Evolutionary conservation across 2,329 filamentous ascomycete genomes (phyloP).

Genomic region (Neurospora sp.): DNA sequence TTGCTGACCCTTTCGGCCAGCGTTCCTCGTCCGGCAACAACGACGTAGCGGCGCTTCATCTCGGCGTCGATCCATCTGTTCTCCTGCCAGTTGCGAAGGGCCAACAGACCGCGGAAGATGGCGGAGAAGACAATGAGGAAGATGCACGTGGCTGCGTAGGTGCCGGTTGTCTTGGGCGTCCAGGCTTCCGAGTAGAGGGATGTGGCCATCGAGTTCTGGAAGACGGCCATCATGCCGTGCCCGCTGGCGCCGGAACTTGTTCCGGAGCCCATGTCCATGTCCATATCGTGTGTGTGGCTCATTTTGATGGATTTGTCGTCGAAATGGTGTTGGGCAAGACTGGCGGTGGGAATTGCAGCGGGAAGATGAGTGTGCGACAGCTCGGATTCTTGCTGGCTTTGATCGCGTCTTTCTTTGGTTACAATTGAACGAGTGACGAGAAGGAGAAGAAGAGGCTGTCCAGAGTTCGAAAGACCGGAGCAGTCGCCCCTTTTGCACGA

Average conservation of each 20-base stretch:
- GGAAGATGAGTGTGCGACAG: not conserved
- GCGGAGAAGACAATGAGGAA: conserved; percentile 73
- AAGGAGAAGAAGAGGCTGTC: not conserved
- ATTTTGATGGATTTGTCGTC: not conserved
- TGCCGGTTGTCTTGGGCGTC: conserved; percentile 59
- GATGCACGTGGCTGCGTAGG: conserved; percentile 84
- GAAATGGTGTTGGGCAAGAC: not conserved
- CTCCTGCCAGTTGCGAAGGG: conserved; percentile 56
- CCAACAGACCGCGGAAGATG: conserved; percentile 60
- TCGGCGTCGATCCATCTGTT: conserved; percentile 60
- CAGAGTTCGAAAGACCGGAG: not conserved
- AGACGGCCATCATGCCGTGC: conserved; percentile 39
- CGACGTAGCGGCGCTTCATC: conserved; percentile 65
- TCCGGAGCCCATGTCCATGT: conserved; percentile 9
- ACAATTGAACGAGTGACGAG: not conserved
- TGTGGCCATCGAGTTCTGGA: conserved; percentile 45
- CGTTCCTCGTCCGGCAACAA: conserved; percentile 54
- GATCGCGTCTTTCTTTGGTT: not conserved
- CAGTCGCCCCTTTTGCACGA: not conserved
- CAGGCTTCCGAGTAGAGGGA: conserved; percentile 54
- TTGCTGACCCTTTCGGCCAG: conserved; percentile 48
- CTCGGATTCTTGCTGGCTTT: not conserved
- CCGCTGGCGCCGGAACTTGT: conserved; percentile 10
- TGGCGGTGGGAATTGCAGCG: not conserved
- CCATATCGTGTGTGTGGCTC: not conserved